These are phyloP conservation scores for Leccinellum albellum DNA, from an alignment of 768 basidiomycete species.

Conservation along the genomic window DNA sequence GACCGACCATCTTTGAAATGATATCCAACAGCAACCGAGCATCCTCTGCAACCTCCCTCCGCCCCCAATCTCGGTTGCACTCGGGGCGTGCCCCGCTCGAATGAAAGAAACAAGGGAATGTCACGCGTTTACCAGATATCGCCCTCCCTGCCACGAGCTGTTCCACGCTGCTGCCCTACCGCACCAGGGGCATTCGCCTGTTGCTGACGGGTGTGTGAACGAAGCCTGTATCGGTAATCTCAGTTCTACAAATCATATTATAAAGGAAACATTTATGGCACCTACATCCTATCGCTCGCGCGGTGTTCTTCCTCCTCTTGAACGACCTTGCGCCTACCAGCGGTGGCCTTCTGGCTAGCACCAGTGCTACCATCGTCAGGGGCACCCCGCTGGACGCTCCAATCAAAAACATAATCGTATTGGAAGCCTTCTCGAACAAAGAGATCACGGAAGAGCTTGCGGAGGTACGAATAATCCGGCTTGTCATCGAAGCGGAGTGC, in stretches of 20 bases:
- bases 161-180: slow-evolving; percentile 42
- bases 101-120: slow-evolving; percentile 30
- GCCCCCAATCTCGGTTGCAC: slow-evolving; percentile 43
- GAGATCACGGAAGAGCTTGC: slow-evolving; percentile 98
- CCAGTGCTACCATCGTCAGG: slow-evolving; percentile 62
- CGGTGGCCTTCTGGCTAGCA: slow-evolving; percentile 57
- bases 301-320: slow-evolving; percentile 85
- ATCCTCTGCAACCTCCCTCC: slow-evolving; percentile 32
- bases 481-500: slow-evolving; percentile 99
- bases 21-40: slow-evolving; percentile 36
- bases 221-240: slow-evolving; percentile 52
- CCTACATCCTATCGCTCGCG: slow-evolving; percentile 80
- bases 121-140: slow-evolving; percentile 42
- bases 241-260: slow-evolving; percentile 10
- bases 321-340: slow-evolving; percentile 73
- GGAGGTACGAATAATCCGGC: slow-evolving; percentile 98
- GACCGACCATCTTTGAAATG: slow-evolving; percentile 34
- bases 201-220: slow-evolving; percentile 83
- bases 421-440: slow-evolving; percentile 97
- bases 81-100: slow-evolving; percentile 39
- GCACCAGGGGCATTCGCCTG: slow-evolving; percentile 51
- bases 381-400: slow-evolving; percentile 82
- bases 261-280: slow-evolving; percentile 20
- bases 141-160: slow-evolving; percentile 40
- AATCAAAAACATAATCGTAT: slow-evolving; percentile 99